Conservation (phyloP, 257 asterid genomes). For the Solanum sparsipilum region DNA sequence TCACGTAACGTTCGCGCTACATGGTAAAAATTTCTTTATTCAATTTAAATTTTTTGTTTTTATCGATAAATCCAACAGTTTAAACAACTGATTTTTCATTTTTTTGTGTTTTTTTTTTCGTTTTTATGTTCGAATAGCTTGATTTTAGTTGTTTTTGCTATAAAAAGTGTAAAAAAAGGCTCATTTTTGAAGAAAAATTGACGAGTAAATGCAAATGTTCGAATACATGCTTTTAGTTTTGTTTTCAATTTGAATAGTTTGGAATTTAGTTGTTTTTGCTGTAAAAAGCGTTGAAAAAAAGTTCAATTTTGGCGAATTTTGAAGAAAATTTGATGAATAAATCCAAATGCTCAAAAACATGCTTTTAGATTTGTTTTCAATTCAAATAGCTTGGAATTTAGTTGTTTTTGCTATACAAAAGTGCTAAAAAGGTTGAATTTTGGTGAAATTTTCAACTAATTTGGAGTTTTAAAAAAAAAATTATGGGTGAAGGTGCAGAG, state of each 20-base stretch:
- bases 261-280: neutral
- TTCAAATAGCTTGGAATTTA: neutral
- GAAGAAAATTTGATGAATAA: neutral
- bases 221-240: neutral
- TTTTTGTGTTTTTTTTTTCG: neutral
- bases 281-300: neutral
- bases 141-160: neutral
- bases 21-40: neutral
- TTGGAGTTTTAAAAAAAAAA: neutral
- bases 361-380: neutral
- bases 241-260: neutral
- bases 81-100: neutral
- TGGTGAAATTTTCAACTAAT: neutral
- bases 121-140: neutral
- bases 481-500: constrained; percentile 3
- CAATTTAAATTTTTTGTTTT: neutral
- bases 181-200: neutral
- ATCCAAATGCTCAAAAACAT: neutral
- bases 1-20: neutral
- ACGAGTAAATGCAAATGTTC: neutral
- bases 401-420: neutral
- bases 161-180: neutral
- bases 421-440: neutral
- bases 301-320: neutral
- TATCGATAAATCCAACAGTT: neutral